phyloP scores from a whole-genome alignment of 2,329 filamentous ascomycete genomes.

The Claviceps pazoutovae region DNA sequence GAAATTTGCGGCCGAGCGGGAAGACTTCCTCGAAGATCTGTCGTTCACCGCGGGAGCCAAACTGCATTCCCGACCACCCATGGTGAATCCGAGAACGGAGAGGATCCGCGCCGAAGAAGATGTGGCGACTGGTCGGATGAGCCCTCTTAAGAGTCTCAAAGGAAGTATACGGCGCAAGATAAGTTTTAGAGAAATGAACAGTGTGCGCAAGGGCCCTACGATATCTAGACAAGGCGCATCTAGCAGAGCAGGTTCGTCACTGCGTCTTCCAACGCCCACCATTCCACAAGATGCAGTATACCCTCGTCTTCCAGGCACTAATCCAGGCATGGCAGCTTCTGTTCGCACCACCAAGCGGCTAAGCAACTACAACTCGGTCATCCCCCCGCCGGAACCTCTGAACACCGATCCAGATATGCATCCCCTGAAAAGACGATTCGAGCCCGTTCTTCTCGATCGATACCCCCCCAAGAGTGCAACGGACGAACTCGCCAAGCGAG shows the following conservation, averaged over 20 bases:
- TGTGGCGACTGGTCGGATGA: slow-evolving; percentile 35
- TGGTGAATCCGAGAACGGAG: slow-evolving; percentile 67
- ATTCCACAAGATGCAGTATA: background rate
- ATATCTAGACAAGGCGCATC: slow-evolving; percentile 54
- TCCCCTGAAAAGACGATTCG: slow-evolving; percentile 82
- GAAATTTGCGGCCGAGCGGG: slow-evolving; percentile 91
- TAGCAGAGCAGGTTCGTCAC: slow-evolving; percentile 27
- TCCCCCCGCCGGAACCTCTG: slow-evolving; percentile 81
- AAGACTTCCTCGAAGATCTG: slow-evolving; percentile 84
- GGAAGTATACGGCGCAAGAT: slow-evolving; percentile 87
- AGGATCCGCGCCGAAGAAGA: slow-evolving; percentile 65
- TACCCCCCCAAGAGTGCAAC: slow-evolving; percentile 75
- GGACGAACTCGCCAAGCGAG: slow-evolving; percentile 67
- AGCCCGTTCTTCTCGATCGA: slow-evolving; percentile 87
- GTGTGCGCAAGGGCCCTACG: slow-evolving; percentile 73
- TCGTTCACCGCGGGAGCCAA: slow-evolving; percentile 77
- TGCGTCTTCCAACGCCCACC: background rate
- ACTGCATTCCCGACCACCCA: slow-evolving; percentile 52
- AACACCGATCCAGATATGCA: slow-evolving; percentile 89
- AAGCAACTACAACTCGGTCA: slow-evolving; percentile 97
- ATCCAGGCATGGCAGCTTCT: slow-evolving; percentile 29
- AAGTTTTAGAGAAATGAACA: slow-evolving; percentile 90
- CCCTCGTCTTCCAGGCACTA: background rate
- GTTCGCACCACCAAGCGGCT: slow-evolving; percentile 72
- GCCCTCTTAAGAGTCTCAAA: slow-evolving; percentile 47